Base-by-base conservation (phyloP, 306 rosid species). In the Cicer arietinum region DNA sequence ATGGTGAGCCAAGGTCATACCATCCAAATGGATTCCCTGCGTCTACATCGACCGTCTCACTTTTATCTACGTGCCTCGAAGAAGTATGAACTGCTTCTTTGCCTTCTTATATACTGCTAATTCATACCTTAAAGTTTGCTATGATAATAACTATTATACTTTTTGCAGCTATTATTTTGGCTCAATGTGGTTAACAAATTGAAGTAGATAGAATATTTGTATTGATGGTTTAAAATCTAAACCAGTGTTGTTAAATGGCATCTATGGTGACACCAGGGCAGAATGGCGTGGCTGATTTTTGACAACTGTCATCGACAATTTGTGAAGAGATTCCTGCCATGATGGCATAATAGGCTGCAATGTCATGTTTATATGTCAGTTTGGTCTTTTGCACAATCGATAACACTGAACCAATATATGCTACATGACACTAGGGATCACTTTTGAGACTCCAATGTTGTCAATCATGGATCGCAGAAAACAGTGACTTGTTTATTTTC, bases 1-100 rank as follows among this genome's bases (percentile, higher is more conserved):
- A 86, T 80, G 97, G 97, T 84, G 97, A 94, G 67, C 91, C 97
- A 71, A 83, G 77, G 40, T 86, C 91, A 17, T 90, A 90, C 54
- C 6, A 17, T 77, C 86, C 94, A 52, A 64, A 17, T 71, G 91
- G 89, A 67, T 90, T 76, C 57, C 95, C 92, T 8, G 91, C 98
- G 50, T 91, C 95, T 62, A 53, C 79, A 25, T 86, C 86, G 0
- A 78, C 74, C 8, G 74, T 86, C 54, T 73, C 88, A 5, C 97
- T 91, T 67, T 77, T 89, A 77, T 82, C 88, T 41, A 86, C 74
- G 69, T 89, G 82, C 85, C 85, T 89, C 81, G 63, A 80, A 79
- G 81, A 89, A 89, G 98, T 94, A 83, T 3, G 85, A 35, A 68
- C 20, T 57, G 17, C 59, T 50, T 48, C 7, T 12, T 16, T 2